Evolutionary conservation across 2,329 filamentous ascomycete species (phyloP).

Genomic region (Cladophialophora psammophila): DNA sequence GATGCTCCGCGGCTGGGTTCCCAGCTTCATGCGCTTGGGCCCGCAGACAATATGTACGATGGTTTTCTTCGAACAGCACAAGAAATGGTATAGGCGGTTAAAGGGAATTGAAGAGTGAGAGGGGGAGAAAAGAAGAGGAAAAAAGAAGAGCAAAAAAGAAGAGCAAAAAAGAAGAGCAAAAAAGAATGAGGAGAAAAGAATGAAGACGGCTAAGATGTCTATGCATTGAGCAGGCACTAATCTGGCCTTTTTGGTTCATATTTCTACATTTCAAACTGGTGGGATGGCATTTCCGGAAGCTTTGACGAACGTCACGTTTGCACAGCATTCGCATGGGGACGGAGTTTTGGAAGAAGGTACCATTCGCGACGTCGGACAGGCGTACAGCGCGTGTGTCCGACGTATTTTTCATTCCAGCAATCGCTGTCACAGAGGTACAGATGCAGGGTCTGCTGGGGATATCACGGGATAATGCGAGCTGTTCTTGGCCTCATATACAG

Average conservation of each 20-base stretch:
- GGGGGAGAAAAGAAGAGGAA: background rate
- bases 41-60: slow-evolving; percentile 73
- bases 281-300: background rate
- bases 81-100: slow-evolving; percentile 64
- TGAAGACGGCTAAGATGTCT: background rate
- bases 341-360: slow-evolving; percentile 1
- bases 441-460: background rate
- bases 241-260: background rate
- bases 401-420: background rate
- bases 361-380: background rate
- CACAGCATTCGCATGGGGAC: slow-evolving; percentile 14
- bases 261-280: background rate
- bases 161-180: too few relatives aligned
- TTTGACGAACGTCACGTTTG: slow-evolving; percentile 4
- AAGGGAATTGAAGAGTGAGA: slow-evolving; percentile 44
- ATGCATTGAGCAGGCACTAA: background rate
- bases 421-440: background rate
- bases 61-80: slow-evolving; percentile 72
- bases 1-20: slow-evolving; percentile 73
- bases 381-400: background rate
- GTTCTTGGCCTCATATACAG: background rate
- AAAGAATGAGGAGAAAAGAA: too few relatives aligned
- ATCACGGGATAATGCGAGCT: background rate
- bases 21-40: slow-evolving; percentile 70
- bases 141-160: background rate